A percentile compares a stretch with the other conserved stretches of the same genome.
Evolutionary conservation across 169 alveolate species (phyloP).

Genomic region (Eimeria necatrix): DNA sequence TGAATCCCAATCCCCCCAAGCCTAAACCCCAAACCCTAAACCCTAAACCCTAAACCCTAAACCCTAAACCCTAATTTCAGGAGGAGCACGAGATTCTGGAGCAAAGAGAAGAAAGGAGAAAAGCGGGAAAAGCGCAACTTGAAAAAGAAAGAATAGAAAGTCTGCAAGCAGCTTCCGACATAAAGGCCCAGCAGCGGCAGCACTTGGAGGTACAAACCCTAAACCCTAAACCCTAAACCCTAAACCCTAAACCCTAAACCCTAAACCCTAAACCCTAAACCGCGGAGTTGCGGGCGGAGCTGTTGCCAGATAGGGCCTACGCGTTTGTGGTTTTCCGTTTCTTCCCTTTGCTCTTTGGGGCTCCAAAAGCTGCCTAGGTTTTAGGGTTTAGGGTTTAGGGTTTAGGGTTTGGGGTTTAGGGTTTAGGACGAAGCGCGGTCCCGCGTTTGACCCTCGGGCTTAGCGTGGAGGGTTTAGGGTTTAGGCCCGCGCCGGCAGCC

Average conservation of each 20-base stretch:
- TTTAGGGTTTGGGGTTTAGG: not conserved
- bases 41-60: slow-evolving; percentile 34
- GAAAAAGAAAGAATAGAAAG: not conserved
- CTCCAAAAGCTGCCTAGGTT: not conserved
- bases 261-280: not conserved
- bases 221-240: slow-evolving; percentile 31
- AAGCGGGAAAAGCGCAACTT: not conserved
- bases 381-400: slow-evolving; percentile 2
- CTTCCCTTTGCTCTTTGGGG: not conserved
- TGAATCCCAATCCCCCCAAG: not conserved
- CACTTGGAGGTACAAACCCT: not conserved
- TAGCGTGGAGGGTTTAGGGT: too few relatives aligned
- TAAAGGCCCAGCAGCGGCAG: not conserved
- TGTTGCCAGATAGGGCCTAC: not conserved
- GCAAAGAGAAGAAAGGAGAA: not conserved
- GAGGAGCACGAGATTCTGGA: slow-evolving; percentile 1
- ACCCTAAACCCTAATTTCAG: slow-evolving; percentile 7
- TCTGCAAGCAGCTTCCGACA: not conserved
- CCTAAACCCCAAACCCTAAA: slow-evolving; percentile 17
- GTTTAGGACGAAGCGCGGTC: too few relatives aligned
- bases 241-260: not conserved
- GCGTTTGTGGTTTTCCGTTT: not conserved
- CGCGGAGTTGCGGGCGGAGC: not conserved
- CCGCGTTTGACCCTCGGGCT: too few relatives aligned
- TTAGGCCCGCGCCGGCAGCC: too few relatives aligned